Evolutionary conservation across 1,284 basidiomycete species (phyloP).

Genomic region (Cystobasidiaceae sp.): DNA sequence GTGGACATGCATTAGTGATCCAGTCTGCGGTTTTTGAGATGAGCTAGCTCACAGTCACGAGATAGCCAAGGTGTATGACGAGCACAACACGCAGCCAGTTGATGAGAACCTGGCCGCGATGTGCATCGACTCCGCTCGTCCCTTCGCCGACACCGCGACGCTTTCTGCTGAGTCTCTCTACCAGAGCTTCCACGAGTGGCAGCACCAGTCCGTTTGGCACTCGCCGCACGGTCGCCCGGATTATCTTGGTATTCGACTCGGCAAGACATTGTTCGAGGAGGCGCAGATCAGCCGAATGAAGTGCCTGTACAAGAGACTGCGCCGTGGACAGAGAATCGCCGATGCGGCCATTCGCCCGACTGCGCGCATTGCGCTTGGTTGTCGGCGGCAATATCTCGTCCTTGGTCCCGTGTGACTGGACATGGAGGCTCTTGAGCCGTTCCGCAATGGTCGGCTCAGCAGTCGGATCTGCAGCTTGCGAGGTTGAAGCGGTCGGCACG

Average conservation of each 20-base stretch:
- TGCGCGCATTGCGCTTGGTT: slow-evolving; percentile 22
- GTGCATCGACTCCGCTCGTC: slow-evolving; percentile 74
- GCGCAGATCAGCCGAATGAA: slow-evolving; percentile 88
- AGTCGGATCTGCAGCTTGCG: neutral
- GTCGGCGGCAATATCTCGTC: slow-evolving; percentile 43
- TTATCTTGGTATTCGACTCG: slow-evolving; percentile 73
- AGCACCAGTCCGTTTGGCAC: slow-evolving; percentile 86
- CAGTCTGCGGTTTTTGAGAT: slow-evolving; percentile 22
- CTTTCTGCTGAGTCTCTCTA: slow-evolving; percentile 73
- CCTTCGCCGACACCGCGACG: slow-evolving; percentile 71
- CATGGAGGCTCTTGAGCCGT: slow-evolving; percentile 66
- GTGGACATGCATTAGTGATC: slow-evolving; percentile 36
- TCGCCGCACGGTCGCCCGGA: slow-evolving; percentile 80
- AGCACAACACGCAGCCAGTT: slow-evolving; percentile 86
- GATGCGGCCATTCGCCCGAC: slow-evolving; percentile 46
- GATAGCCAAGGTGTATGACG: slow-evolving; percentile 79
- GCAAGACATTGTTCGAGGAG: slow-evolving; percentile 80
- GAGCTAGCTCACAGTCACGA: slow-evolving; percentile 73
- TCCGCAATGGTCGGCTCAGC: slow-evolving; percentile 82
- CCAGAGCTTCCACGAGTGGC: slow-evolving; percentile 78
- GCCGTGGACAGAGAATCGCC: slow-evolving; percentile 84
- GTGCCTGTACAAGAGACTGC: slow-evolving; percentile 88
- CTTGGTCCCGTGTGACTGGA: slow-evolving; percentile 49
- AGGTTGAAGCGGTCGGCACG: neutral
- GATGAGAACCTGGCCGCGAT: slow-evolving; percentile 74